These are phyloP conservation scores for Solanum hybrid DNA, from an alignment of 305 asterid genomes.

Conservation along the genomic window DNA sequence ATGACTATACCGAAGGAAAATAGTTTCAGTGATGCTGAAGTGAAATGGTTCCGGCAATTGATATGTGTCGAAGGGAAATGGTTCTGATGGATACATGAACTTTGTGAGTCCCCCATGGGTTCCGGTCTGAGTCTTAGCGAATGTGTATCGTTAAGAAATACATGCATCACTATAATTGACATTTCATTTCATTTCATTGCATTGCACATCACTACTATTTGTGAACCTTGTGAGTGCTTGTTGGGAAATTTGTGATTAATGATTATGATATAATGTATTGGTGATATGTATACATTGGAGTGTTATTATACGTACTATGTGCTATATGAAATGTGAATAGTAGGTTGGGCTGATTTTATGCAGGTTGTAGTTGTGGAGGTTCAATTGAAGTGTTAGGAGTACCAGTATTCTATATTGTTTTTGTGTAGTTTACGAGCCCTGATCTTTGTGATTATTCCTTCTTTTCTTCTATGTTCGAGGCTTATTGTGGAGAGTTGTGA, in stretches of 20 bases:
- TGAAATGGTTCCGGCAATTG: not conserved
- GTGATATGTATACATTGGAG: not conserved
- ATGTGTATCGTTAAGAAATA: not conserved
- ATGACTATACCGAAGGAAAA: no score
- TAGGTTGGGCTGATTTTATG: not conserved
- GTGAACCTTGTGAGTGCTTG: not conserved
- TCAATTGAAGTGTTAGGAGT: not conserved
- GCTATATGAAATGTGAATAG: not conserved
- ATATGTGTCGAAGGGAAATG: not conserved
- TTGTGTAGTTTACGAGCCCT: not conserved
- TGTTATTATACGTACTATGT: not conserved
- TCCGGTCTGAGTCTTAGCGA: not conserved
- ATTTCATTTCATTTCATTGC: not conserved
- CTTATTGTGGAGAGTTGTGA: no score
- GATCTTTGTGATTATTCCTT: not conserved
- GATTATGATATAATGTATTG: not conserved
- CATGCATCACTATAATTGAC: not conserved
- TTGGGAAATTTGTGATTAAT: not conserved
- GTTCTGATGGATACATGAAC: not conserved
- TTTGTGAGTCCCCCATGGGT: not conserved
- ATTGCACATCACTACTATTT: not conserved
- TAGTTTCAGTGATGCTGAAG: no score
- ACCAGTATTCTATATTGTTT: not conserved
- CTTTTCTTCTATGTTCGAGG: not conserved
- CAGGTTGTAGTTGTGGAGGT: not conserved